Percentiles rank a stretch among this genome's conserved stretches.
Evolutionary conservation across 371 early-diverging fungal genomes (phyloP).

Genomic region (Haplosporangium sp.): DNA sequence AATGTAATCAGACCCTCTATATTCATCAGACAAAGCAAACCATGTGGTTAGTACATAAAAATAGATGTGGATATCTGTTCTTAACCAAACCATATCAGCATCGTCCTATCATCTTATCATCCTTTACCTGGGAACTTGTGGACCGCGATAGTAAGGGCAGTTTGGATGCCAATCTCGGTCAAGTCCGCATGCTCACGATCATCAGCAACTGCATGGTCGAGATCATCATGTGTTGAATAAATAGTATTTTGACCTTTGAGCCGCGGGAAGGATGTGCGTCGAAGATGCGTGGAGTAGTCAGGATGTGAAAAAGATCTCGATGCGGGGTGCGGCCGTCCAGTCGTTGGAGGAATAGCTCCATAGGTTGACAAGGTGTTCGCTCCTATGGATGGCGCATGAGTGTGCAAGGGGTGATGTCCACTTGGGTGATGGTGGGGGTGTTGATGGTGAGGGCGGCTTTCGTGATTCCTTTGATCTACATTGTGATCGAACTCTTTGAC

Average conservation of each 20-base stretch:
- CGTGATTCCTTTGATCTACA: conserved; percentile 5
- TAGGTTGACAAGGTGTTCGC: conserved; percentile 12
- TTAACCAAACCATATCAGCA: too few relatives aligned
- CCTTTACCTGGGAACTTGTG: conserved; percentile 81
- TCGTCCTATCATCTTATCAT: too few relatives aligned
- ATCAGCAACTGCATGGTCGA: conserved; percentile 48
- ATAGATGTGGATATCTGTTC: background rate
- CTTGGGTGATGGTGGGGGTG: conserved; percentile 1
- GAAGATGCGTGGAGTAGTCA: conserved; percentile 23
- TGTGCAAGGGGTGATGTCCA: background rate
- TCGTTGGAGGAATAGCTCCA: conserved; percentile 17
- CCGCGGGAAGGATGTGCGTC: conserved; percentile 46
- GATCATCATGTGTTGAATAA: conserved; percentile 38
- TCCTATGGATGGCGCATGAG: too few relatives aligned
- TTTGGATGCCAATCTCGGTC: conserved; percentile 74
- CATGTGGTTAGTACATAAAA: background rate
- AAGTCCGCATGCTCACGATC: conserved; percentile 50
- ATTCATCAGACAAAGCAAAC: background rate
- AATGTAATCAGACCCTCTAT: conserved; percentile 84
- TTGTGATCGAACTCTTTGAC: conserved; percentile 8
- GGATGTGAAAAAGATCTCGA: conserved; percentile 3
- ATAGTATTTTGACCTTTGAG: conserved; percentile 14
- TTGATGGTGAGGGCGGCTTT: background rate
- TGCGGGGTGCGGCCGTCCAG: background rate
- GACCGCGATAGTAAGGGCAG: conserved; percentile 81